A percentile compares a stretch with the other conserved stretches of the same genome.
Evolutionary conservation across 768 basidiomycete species (phyloP).

Genomic region (Pleurotus cornucopiae): DNA sequence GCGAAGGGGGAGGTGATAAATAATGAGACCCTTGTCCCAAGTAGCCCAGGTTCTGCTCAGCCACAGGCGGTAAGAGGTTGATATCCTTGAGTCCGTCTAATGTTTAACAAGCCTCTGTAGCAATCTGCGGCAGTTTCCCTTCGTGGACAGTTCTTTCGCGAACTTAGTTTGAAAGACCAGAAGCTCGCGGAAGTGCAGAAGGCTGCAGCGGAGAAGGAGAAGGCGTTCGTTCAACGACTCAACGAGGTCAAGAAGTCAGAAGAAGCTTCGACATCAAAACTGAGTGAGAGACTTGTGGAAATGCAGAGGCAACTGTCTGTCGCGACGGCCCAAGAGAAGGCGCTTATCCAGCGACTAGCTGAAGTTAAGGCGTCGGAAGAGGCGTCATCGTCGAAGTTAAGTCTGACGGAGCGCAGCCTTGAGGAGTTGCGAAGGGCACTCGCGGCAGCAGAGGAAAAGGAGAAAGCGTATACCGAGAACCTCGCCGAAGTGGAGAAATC

Average conservation of each 20-base stretch:
- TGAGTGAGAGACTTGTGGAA: background rate
- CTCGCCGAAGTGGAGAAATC: slow-evolving; percentile 14
- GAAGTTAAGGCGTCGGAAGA: background rate
- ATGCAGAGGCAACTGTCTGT: background rate
- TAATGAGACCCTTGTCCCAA: no score
- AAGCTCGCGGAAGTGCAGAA: no score
- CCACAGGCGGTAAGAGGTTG: no score
- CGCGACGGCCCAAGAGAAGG: background rate
- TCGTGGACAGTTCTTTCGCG: no score
- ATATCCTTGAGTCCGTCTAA: no score
- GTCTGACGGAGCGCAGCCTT: slow-evolving; percentile 15
- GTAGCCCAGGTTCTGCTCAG: no score
- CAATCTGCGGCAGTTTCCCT: no score
- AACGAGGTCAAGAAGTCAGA: background rate
- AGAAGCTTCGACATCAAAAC: background rate
- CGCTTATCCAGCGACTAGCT: background rate
- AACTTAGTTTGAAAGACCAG: no score
- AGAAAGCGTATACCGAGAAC: slow-evolving; percentile 20
- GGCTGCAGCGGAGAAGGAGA: no score
- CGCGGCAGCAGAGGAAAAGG: slow-evolving; percentile 18
- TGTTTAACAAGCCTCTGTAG: no score
- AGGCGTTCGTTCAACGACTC: background rate
- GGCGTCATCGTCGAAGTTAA: slow-evolving; percentile 12
- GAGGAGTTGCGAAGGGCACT: slow-evolving; percentile 24
- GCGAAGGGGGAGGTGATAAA: no score